Percentiles rank a stretch among this genome's conserved stretches.
phyloP scores from a whole-genome alignment of 2,329 filamentous ascomycete genomes.

The Hymenoscyphus fraxineus region DNA sequence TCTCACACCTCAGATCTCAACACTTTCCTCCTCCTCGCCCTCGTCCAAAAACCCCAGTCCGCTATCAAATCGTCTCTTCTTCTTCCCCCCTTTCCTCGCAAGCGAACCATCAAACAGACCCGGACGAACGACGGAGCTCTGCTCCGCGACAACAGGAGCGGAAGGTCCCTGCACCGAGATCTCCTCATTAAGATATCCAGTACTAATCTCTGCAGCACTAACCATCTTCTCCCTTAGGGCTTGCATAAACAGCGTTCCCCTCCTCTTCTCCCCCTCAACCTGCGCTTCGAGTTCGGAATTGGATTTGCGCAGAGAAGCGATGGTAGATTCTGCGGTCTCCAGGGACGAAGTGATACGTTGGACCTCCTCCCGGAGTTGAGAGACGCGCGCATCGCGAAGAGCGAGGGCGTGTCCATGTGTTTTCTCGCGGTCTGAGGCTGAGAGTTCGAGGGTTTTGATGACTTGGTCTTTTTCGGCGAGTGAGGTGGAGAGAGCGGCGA shows the following conservation, averaged over 20 bases:
- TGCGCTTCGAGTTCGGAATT: conserved; percentile 43
- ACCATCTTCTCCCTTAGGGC: conserved; percentile 51
- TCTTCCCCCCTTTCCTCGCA: conserved; percentile 31
- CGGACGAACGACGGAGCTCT: not conserved
- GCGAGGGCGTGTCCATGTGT: conserved; percentile 46
- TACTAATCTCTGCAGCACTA: conserved; percentile 45
- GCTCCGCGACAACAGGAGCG: not conserved
- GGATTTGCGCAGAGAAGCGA: conserved; percentile 45
- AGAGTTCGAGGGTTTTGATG: conserved; percentile 16
- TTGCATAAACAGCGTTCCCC: conserved; percentile 45
- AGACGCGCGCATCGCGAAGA: conserved; percentile 47
- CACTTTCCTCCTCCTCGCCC: conserved; percentile 39
- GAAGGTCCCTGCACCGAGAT: conserved; percentile 9
- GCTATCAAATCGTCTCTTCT: conserved; percentile 50
- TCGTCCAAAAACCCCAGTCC: conserved; percentile 54
- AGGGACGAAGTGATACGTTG: conserved; percentile 45
- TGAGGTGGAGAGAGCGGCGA: conserved; percentile 34
- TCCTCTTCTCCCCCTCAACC: conserved; percentile 47
- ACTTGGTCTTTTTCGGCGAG: conserved; percentile 21
- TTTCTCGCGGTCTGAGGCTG: conserved; percentile 18
- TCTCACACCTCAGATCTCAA: conserved; percentile 10
- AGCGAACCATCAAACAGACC: conserved; percentile 24
- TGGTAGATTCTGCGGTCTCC: conserved; percentile 44
- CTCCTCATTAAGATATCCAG: conserved; percentile 39
- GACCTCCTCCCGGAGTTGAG: conserved; percentile 47